Percentiles rank a stretch among this genome's conserved stretches.
These are phyloP conservation scores for Plantago rigida DNA, from an alignment of 305 asterid genomes.

Conservation along the genomic window DNA sequence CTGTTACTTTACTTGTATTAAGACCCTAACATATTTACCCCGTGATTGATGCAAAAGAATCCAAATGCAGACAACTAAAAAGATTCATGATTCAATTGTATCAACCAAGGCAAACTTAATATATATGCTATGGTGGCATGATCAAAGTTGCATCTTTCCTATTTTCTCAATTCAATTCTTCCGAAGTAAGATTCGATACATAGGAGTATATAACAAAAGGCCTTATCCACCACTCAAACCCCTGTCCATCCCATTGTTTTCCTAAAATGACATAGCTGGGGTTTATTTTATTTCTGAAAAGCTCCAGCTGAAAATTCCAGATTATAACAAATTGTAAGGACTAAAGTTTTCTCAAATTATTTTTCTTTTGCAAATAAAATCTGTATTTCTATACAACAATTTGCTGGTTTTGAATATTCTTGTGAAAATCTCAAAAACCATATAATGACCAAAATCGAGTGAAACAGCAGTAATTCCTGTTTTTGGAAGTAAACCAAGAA, in stretches of 20 bases:
- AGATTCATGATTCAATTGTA: not conserved
- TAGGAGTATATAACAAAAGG: not conserved
- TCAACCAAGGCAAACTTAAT: not conserved
- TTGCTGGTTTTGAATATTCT: too few species aligned
- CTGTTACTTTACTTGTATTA: conserved; percentile 14
- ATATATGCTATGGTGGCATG: not conserved
- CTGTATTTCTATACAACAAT: too few species aligned
- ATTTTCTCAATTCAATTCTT: not conserved
- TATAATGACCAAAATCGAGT: too few species aligned
- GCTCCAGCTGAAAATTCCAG: not conserved
- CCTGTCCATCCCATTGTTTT: not conserved
- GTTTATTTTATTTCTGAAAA: not conserved
- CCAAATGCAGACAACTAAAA: not conserved
- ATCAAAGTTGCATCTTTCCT: not conserved
- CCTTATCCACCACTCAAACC: not conserved
- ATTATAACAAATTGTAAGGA: not conserved
- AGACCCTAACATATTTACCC: conserved; percentile 15
- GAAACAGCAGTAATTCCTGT: too few species aligned
- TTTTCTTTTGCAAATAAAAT: not conserved
- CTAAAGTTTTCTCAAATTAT: not conserved
- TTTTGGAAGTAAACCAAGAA: too few species aligned
- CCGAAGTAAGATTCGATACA: not conserved
- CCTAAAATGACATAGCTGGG: not conserved
- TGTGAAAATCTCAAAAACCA: too few species aligned
- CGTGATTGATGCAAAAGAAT: conserved; percentile 14